These are phyloP conservation scores for Nemania diffusa DNA, from an alignment of 2,329 filamentous ascomycete species.

Conservation along the genomic window DNA sequence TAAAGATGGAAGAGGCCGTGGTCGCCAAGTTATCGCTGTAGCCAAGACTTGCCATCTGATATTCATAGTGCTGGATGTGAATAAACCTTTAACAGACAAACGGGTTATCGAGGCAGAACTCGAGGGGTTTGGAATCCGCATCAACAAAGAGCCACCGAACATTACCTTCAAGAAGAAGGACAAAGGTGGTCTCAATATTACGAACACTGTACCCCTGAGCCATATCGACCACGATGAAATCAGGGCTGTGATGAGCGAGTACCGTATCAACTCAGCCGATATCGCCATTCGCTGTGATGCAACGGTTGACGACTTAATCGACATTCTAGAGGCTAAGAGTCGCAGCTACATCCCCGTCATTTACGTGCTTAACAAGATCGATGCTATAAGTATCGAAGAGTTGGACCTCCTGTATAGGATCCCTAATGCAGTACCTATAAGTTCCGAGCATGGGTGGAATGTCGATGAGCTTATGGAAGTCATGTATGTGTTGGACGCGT, in stretches of 20 bases:
- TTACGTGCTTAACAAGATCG: conserved; percentile 99
- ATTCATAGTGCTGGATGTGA: conserved; percentile 98
- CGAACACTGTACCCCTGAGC: conserved; percentile 89
- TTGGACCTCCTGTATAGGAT: conserved; percentile 96
- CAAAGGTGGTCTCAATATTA: conserved; percentile 95
- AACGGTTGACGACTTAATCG: conserved; percentile 96
- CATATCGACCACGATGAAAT: conserved; percentile 98
- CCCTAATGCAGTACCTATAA: conserved; percentile 96
- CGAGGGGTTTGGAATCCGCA: conserved; percentile 96
- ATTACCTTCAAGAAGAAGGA: conserved; percentile 99
- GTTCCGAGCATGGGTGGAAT: conserved; percentile 98
- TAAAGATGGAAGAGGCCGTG: conserved; percentile 97
- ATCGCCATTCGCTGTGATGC: conserved; percentile 98
- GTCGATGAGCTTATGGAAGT: conserved; percentile 94
- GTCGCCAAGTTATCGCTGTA: conserved; percentile 97
- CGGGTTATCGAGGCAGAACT: conserved; percentile 93
- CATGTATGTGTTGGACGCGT: conserved; percentile 69
- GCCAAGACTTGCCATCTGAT: conserved; percentile 99
- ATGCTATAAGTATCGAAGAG: conserved; percentile 97
- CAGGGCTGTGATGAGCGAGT: conserved; percentile 97
- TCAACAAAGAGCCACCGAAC: conserved; percentile 97
- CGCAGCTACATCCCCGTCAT: conserved; percentile 98
- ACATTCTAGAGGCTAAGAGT: conserved; percentile 92
- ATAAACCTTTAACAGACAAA: conserved; percentile 98
- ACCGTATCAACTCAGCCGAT: conserved; percentile 95